Evolutionary conservation across 768 basidiomycete genomes (phyloP), one percentile per base, ranked within the genome.

Genomic region (Naematelia encephala): DNA sequence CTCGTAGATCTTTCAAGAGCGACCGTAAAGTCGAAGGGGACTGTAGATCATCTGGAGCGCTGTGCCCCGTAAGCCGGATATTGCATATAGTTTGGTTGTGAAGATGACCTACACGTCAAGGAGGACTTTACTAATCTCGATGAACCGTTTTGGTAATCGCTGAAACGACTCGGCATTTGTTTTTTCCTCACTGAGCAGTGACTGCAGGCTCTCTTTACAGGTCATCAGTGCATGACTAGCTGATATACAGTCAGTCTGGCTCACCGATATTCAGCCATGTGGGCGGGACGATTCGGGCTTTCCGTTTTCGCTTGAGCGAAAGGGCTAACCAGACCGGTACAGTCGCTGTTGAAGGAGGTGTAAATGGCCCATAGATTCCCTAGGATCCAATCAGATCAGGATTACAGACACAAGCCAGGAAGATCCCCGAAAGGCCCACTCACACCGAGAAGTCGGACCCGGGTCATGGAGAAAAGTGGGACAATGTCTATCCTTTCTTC

Each of bases 271-370:
- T 84, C 26, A 99, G 80, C 96, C 96, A 99, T 27, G 83, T 82
- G 2, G 96, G 96, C 1, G 91, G 82, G 13, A 97, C 82, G 51
- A 99, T 91, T 66, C 90, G 86, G 62, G 94, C 97, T 78, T 92
- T 93, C 75, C 89, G 88, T 81, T 97, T 96, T 70, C 86, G 75
- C 79, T 99, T 99, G 51, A 98, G 80, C 71, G 94, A 91, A 2
- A 89, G 80, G 0, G 94, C 96, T 81, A 99, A 87, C 96, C 96
- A 99, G 2, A 98, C 80, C 0, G 96, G 96, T n/a, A 98, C 85
- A 64, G 83, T 83, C 34, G 87, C 82, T 75, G 88, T 88, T 57
- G 84, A 83, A 4, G 94, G 94, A 1, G 96, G 93, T 4, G 87
- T 82, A 54, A 99, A 84, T 19, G 96, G 94, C 1, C 96, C 96